Percentiles rank a stretch among this genome's conserved stretches.
Conservation (phyloP, 345 rosid species). For the Hirschfeldia incana region DNA sequence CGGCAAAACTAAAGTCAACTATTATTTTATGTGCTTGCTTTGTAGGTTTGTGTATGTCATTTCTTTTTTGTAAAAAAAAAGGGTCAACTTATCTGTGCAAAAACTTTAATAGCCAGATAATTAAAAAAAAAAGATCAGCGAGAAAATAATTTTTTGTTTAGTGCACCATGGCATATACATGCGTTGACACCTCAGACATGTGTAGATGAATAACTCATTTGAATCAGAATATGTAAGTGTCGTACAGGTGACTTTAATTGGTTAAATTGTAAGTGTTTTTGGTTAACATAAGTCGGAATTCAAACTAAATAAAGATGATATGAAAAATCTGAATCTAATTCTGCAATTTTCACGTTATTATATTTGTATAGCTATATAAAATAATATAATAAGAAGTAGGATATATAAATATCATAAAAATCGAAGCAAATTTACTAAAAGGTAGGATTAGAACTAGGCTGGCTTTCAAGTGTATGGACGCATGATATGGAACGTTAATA, state of each 20-base stretch:
- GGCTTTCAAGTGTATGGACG: constrained; percentile 17
- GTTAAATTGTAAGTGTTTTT: background rate
- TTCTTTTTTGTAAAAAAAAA: background rate
- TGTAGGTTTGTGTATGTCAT: constrained; percentile 15
- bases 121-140: background rate
- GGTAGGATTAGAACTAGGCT: constrained; percentile 3
- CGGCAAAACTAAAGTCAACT: constrained; percentile 39
- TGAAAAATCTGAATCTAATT: background rate
- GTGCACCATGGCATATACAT: background rate
- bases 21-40: constrained; percentile 20
- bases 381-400: background rate
- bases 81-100: background rate
- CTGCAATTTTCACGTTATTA: background rate
- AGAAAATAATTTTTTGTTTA: background rate
- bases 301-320: background rate
- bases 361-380: background rate
- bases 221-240: background rate
- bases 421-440: background rate
- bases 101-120: background rate
- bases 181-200: constrained; percentile 1
- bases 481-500: no score
- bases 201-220: constrained; percentile 10
- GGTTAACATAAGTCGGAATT: background rate
- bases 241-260: background rate
- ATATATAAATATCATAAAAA: background rate